Evolutionary conservation across 2,329 filamentous ascomycete species (phyloP).

Genomic region (Talaromyces funiculosus): DNA sequence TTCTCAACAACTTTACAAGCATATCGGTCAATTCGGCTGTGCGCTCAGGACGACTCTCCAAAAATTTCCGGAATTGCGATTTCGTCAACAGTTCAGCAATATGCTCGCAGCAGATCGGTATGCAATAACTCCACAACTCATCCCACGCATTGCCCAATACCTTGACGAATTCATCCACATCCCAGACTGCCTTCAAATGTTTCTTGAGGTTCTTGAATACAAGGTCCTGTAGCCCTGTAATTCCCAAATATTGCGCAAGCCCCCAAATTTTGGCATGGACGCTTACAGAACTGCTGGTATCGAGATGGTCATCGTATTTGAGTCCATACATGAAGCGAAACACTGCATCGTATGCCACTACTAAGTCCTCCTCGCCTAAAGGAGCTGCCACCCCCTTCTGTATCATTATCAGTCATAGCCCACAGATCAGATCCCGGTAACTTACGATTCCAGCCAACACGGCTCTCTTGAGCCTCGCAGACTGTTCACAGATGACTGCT

Average conservation of each 20-base stretch:
- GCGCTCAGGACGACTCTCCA: not conserved
- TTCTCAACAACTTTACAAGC: not conserved
- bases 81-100: not conserved
- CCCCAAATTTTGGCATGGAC: not conserved
- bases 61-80: not conserved
- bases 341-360: not conserved
- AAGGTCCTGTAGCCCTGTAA: not conserved
- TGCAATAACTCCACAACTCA: rapidly evolving
- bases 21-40: not conserved
- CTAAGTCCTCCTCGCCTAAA: too few species aligned
- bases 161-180: not conserved
- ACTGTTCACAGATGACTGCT: not conserved
- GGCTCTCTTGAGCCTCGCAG: not conserved
- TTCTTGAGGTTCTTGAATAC: not conserved
- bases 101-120: not conserved
- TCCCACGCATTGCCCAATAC: rapidly evolving
- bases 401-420: not conserved
- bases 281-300: not conserved
- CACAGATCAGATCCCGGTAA: not conserved
- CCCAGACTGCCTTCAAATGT: not conserved
- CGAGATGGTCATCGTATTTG: too few species aligned
- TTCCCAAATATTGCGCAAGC: not conserved
- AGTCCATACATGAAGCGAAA: not conserved
- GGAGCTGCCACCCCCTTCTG: too few species aligned
- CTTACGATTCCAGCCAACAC: not conserved